Percentiles rank a stretch among this genome's conserved stretches.
These are phyloP conservation scores for Alternaria triticimaculans DNA, from an alignment of 2,329 filamentous ascomycete species.

Conservation along the genomic window DNA sequence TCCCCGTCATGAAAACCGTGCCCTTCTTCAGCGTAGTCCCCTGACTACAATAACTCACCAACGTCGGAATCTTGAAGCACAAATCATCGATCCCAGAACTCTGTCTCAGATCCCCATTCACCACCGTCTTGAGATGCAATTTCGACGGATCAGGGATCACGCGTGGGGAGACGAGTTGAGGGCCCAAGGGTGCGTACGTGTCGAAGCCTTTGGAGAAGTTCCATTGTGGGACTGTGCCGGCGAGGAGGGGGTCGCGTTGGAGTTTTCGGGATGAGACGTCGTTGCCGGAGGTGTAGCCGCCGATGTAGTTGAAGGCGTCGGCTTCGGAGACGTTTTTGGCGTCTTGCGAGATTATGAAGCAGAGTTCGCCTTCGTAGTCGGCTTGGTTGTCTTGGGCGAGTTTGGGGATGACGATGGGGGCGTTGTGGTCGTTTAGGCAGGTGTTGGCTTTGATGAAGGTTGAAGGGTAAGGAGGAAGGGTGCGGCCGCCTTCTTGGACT, in stretches of 20 bases:
- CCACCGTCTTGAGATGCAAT: slow-evolving; percentile 54
- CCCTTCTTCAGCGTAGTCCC: slow-evolving; percentile 56
- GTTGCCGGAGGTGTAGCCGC: slow-evolving; percentile 62
- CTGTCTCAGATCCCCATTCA: slow-evolving; percentile 60
- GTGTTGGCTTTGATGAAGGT: slow-evolving; percentile 60
- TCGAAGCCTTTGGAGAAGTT: slow-evolving; percentile 65
- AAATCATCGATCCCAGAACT: slow-evolving; percentile 57
- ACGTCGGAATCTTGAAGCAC: slow-evolving; percentile 55
- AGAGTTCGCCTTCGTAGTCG: slow-evolving; percentile 51
- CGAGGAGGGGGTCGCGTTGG: slow-evolving; percentile 58
- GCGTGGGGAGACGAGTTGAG: slow-evolving; percentile 54
- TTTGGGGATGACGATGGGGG: slow-evolving; percentile 56
- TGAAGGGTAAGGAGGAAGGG: slow-evolving; percentile 57
- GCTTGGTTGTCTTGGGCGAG: slow-evolving; percentile 57
- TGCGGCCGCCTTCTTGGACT: slow-evolving; percentile 62
- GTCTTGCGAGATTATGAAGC: slow-evolving; percentile 60
- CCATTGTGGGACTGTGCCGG: slow-evolving; percentile 63
- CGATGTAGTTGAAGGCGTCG: slow-evolving; percentile 58
- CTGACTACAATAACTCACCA: slow-evolving; percentile 56
- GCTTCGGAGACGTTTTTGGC: slow-evolving; percentile 58
- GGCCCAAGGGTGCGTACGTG: slow-evolving; percentile 61
- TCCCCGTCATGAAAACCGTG: slow-evolving; percentile 60
- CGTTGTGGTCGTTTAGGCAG: slow-evolving; percentile 49
- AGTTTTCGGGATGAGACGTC: slow-evolving; percentile 62
- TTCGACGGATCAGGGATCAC: slow-evolving; percentile 54